These are phyloP conservation scores for Lolium perenne DNA, from an alignment of 176 grass and related monocot genomes.

Conservation along the genomic window DNA sequence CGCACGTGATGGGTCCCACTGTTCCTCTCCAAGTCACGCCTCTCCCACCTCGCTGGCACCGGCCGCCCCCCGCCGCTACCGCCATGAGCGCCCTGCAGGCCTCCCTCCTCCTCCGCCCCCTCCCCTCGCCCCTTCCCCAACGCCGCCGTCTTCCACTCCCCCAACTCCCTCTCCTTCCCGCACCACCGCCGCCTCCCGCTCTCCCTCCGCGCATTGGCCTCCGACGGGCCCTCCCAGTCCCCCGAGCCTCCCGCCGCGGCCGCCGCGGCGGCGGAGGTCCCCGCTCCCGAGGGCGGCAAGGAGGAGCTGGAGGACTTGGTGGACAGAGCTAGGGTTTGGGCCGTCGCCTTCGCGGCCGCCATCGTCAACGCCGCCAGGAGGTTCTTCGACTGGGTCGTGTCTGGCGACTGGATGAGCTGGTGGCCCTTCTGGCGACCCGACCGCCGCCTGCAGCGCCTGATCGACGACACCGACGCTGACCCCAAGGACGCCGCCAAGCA, in stretches of 20 bases:
- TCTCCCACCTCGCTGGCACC: conserved; percentile 49
- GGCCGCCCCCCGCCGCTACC: conserved; percentile 24
- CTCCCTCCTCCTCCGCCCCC: conserved; percentile 70
- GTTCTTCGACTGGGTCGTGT: conserved; percentile 59
- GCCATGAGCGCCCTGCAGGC: conserved; percentile 80
- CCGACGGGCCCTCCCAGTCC: conserved; percentile 32
- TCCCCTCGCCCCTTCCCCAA: conserved; percentile 45
- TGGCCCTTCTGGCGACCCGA: conserved; percentile 90
- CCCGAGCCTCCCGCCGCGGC: conserved; percentile 35
- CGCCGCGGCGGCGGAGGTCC: neutral
- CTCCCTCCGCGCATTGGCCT: conserved; percentile 56
- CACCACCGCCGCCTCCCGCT: conserved; percentile 38
- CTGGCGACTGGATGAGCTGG: conserved; percentile 78
- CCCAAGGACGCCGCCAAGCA: conserved; percentile 80
- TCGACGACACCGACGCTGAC: conserved; percentile 89
- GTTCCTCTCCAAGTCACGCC: conserved; percentile 46
- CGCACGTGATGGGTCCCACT: too few species aligned
- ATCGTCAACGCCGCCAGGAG: conserved; percentile 52
- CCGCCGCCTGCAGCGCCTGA: conserved; percentile 64
- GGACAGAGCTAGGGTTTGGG: conserved; percentile 53
- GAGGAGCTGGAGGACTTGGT: conserved; percentile 53
- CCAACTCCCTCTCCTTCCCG: conserved; percentile 42
- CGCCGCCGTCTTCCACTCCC: conserved; percentile 30
- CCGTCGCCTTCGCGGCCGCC: conserved; percentile 46
- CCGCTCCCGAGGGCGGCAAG: conserved; percentile 41